Evolutionary conservation across 2,329 filamentous ascomycete species (phyloP), one percentile per base, ranked within the genome.

Genomic region (Diaporthe sp.): DNA sequence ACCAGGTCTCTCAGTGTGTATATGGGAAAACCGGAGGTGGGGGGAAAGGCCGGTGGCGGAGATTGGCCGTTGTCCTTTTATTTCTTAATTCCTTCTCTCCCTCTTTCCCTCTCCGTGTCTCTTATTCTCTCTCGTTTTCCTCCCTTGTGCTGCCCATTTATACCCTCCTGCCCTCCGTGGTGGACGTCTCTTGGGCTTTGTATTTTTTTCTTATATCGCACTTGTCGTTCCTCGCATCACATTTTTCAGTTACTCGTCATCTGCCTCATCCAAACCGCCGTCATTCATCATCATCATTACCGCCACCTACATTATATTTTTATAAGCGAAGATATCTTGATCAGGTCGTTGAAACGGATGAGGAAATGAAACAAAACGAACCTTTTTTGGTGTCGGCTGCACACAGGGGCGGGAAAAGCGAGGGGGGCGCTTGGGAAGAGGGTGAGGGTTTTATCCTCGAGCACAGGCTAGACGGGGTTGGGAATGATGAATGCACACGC

Each of bases 121-220:
- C 42, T 15, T 25, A 9, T 0, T 12, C n/a, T 35, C 9, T n/a
- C 35, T 50, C 30, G 30, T 19, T 50, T 35, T 22, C n/a, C 47
- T 35, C 30, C 44, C 12, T 51, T 39, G 32, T 5, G 63, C 63
- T 39, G 32, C 63, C 63, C 44, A 68, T 68, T 68, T 68, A 68
- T 68, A 68, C 63, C 63, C 63, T 68, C 63, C 63, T 68, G 63
- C 63, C 63, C 63, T 68, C 32, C 15, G 63, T 51, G 63, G 63
- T 68, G 63, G 63, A 68, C 63, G 47, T 39, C 63, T 68, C 63
- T 68, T 68, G 63, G 63, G 63, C 63, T 27, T 53, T 25, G 22
- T 10, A n/a, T 19, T 27, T 19, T 35, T 39, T 47, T 22, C 22
- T 58, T 12, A 17, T 19, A 30, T 30, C 10, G 51, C 15, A 8